Conservation (phyloP, 164 flowering plant genomes). For the Piper betle region DNA sequence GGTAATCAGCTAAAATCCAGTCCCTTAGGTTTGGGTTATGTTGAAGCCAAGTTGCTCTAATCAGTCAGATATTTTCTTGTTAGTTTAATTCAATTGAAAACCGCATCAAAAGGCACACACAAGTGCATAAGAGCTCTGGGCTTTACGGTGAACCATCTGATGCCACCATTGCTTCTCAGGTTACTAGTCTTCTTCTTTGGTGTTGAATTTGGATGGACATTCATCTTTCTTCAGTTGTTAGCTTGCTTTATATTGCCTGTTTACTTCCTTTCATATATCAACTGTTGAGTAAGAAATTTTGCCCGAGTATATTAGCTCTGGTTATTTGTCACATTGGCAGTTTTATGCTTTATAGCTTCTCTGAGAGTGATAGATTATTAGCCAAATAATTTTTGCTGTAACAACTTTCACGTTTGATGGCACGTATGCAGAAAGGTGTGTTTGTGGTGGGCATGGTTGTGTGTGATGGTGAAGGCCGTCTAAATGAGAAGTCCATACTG, state of each 20-base stretch:
- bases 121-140: constrained; percentile 45
- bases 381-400: not conserved
- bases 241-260: not conserved
- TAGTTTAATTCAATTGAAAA: constrained; percentile 73
- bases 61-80: constrained; percentile 7
- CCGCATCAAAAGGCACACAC: constrained; percentile 38
- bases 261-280: not conserved
- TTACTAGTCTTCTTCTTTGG: constrained; percentile 10
- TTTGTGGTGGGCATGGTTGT: constrained; percentile 92
- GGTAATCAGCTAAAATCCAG: constrained; percentile 28
- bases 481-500: constrained; percentile 82
- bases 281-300: not conserved
- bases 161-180: constrained; percentile 92
- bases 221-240: not conserved
- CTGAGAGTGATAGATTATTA: not conserved
- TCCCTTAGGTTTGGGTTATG: not conserved
- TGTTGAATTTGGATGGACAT: not conserved
- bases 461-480: constrained; percentile 85
- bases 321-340: not conserved
- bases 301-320: not conserved
- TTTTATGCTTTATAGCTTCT: not conserved
- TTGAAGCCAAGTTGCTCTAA: constrained; percentile 3
- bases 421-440: constrained; percentile 47
- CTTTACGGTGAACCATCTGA: constrained; percentile 55
- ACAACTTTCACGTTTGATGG: not conserved